These are phyloP conservation scores for Beauveria sp. DNA, from an alignment of 2,329 filamentous ascomycete species.

Conservation along the genomic window DNA sequence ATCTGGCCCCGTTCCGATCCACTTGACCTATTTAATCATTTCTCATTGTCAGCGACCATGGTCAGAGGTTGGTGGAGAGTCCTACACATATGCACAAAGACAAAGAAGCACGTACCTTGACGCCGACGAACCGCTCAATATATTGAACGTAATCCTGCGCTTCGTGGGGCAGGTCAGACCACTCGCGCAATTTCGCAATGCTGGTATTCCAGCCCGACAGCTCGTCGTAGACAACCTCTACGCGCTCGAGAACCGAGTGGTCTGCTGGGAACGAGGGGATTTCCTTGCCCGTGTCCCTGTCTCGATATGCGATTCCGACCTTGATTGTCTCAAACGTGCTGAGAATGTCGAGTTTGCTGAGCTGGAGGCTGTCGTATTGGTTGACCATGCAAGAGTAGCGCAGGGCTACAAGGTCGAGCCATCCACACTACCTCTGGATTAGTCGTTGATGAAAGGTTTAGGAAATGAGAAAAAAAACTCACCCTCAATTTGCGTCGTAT, in stretches of 20 bases:
- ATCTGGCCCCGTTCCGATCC: background rate
- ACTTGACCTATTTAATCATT: background rate
- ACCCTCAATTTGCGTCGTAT: background rate
- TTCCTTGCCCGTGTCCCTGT: slow-evolving; percentile 19
- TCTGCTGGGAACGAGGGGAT: slow-evolving; percentile 53
- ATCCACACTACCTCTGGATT: slow-evolving; percentile 20
- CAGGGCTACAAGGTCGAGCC: slow-evolving; percentile 56
- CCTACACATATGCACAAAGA: too few relatives aligned
- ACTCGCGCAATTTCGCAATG: slow-evolving; percentile 44
- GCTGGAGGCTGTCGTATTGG: slow-evolving; percentile 48
- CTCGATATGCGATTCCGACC: slow-evolving; percentile 50
- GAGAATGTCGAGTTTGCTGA: slow-evolving; percentile 55
- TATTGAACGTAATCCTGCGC: slow-evolving; percentile 50
- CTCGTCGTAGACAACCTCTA: slow-evolving; percentile 57
- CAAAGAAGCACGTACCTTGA: background rate
- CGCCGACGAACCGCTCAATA: background rate
- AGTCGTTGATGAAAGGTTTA: background rate
- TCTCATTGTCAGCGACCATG: background rate
- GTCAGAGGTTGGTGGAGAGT: background rate
- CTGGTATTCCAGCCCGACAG: slow-evolving; percentile 58
- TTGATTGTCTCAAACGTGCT: slow-evolving; percentile 67
- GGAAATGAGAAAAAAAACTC: slow-evolving; percentile 6
- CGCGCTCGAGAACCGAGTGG: slow-evolving; percentile 35
- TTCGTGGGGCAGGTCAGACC: slow-evolving; percentile 49
- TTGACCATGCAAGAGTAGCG: slow-evolving; percentile 56